Evolutionary conservation across 2,329 filamentous ascomycete genomes (phyloP), one percentile per base, ranked within the genome.

Genomic region (Aureobasidium lini): DNA sequence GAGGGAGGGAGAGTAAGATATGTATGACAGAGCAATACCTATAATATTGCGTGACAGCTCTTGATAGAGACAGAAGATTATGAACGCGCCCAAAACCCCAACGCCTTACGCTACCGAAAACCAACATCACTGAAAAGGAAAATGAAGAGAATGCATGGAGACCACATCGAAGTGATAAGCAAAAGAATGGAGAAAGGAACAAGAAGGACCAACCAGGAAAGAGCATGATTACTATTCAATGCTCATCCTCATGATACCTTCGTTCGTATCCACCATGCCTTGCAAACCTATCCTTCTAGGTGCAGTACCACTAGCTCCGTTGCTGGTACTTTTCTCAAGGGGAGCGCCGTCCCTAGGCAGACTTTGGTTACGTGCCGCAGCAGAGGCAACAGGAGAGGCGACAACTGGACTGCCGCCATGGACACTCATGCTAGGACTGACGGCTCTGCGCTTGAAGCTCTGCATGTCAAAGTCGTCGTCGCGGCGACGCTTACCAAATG

Each of bases 161-260:
- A 13, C 15, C 8, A 40, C 36, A 18, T 15, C 11, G 36, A 4
- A 18, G 6, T 1, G 36, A 29, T n/a, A 23, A 7, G n/a, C 23
- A 31, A 29, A 18, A 4, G n/a, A 42, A 54, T 44, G 23, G 28
- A 11, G n/a, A 44, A 28, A 40, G 13, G 11, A 3, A 23, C 32
- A 42, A n/a, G 34, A 40, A 29, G 34, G 9, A 32, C 34, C 50
- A 54, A 15, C 15, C 18, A 43, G 40, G 28, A 39, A 5, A 47
- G 16, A 44, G 47, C 34, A 54, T 42, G 50, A 43, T 52, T 52
- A 60, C 75, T 76, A 96, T 72, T 96, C 92, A 68, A 96, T 96
- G 72, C 89, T 96, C 89, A 97, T 94, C 67, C 93, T 91, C 87
- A 96, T 96, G 64, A 96, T 80, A 1, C 91, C 89, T 71, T 96